phyloP scores from a whole-genome alignment of 495 filamentous ascomycete species.

The Ramalina peruviana region DNA sequence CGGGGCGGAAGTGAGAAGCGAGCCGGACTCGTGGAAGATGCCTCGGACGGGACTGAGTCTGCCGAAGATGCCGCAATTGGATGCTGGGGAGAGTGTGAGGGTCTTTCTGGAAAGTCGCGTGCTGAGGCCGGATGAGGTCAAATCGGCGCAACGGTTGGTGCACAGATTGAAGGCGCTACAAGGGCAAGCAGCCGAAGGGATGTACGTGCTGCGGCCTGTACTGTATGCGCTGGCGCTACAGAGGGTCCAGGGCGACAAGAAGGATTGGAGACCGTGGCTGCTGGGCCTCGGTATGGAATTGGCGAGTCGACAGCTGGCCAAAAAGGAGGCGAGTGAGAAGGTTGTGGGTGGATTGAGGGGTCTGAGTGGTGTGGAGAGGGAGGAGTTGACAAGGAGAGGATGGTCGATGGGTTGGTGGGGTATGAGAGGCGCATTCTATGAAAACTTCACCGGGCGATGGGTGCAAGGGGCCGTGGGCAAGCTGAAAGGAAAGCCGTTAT shows the following conservation, averaged over 20 bases:
- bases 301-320: constrained; percentile 70
- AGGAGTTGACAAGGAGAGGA: constrained; percentile 71
- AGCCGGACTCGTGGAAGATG: constrained; percentile 60
- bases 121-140: constrained; percentile 90
- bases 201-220: constrained; percentile 82
- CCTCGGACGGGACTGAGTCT: constrained; percentile 77
- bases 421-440: constrained; percentile 91
- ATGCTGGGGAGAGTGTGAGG: constrained; percentile 46
- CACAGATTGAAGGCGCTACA: constrained; percentile 50
- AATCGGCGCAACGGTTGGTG: constrained; percentile 68
- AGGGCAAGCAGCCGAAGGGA: constrained; percentile 68
- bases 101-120: constrained; percentile 83
- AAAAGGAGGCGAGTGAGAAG: constrained; percentile 51
- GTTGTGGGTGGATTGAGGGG: constrained; percentile 53
- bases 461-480: constrained; percentile 46
- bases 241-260: constrained; percentile 43
- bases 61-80: constrained; percentile 62
- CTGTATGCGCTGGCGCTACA: constrained; percentile 81
- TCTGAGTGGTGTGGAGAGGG: constrained; percentile 70
- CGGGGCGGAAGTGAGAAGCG: constrained; percentile 21
- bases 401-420: constrained; percentile 91
- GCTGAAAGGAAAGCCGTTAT: constrained; percentile 59
- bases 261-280: constrained; percentile 78
- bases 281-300: constrained; percentile 79
- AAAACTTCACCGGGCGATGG: constrained; percentile 76